Percentiles rank a stretch among this genome's conserved stretches.
These are phyloP conservation scores for Calophaca sinica DNA, from an alignment of 306 rosid genomes.

Conservation along the genomic window DNA sequence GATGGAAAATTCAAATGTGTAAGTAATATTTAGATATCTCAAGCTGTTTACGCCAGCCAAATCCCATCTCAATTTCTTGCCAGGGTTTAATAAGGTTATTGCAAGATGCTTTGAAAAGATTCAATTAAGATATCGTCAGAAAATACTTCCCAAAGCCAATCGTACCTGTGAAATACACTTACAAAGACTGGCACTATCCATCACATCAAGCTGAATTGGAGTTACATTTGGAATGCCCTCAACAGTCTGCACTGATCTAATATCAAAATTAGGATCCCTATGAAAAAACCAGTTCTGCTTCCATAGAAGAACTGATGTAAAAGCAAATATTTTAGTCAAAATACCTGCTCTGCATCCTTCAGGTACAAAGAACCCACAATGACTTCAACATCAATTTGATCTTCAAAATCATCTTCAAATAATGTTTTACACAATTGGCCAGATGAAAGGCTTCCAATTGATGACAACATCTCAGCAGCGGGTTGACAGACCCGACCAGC, in stretches of 20 bases:
- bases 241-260: conserved; percentile 65
- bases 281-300: conserved; percentile 41
- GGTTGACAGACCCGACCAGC: conserved; percentile 98
- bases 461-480: conserved; percentile 81
- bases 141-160: conserved; percentile 30
- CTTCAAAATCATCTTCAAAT: conserved; percentile 65
- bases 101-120: conserved; percentile 33
- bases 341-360: conserved; percentile 90
- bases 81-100: conserved; percentile 6
- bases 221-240: conserved; percentile 81
- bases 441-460: conserved; percentile 63
- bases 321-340: conserved; percentile 44
- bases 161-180: conserved; percentile 77
- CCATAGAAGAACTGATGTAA: conserved; percentile 27
- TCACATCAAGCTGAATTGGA: conserved; percentile 81
- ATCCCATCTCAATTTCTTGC: conserved; percentile 16
- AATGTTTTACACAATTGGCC: conserved; percentile 55
- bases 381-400: conserved; percentile 72
- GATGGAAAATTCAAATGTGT: conserved; percentile 25
- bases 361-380: conserved; percentile 91
- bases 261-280: conserved; percentile 44
- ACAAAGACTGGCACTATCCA: conserved; percentile 60
- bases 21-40: conserved; percentile 11
- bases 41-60: conserved; percentile 17
- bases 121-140: conserved; percentile 11